These are phyloP conservation scores for Talaromyces wortmannii DNA, from an alignment of 495 filamentous ascomycete species.

Conservation along the genomic window DNA sequence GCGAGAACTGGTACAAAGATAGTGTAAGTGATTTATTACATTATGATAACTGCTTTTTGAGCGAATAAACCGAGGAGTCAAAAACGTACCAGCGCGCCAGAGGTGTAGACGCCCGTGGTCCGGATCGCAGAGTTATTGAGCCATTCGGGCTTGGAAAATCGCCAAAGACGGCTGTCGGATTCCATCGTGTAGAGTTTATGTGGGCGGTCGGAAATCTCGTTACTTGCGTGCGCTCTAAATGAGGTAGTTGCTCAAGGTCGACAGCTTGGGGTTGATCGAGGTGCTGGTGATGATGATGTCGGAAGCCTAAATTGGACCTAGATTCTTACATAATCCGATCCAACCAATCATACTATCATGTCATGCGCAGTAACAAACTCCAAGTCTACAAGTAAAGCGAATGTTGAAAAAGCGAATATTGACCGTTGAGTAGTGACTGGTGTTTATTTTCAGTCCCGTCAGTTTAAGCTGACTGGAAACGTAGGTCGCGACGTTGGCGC, in stretches of 20 bases:
- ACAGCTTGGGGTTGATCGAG: background rate
- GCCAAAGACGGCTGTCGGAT: constrained; percentile 59
- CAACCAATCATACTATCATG: background rate
- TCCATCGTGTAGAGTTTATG: background rate
- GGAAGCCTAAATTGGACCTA: background rate
- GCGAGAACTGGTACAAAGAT: constrained; percentile 63
- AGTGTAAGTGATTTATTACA: background rate
- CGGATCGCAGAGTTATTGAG: constrained; percentile 79
- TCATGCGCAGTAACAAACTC: background rate
- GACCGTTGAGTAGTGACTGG: no score
- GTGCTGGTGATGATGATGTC: background rate
- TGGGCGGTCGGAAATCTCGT: no score
- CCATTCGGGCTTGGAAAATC: constrained; percentile 80
- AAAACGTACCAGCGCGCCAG: constrained; percentile 73
- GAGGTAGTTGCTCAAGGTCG: background rate
- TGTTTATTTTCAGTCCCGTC: no score
- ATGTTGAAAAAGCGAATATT: no score
- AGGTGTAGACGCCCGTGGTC: constrained; percentile 75
- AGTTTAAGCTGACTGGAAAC: no score
- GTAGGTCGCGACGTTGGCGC: no score
- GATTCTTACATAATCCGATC: background rate
- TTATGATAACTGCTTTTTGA: constrained; percentile 9
- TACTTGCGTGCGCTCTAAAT: background rate
- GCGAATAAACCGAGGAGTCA: background rate
- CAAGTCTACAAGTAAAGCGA: no score